phyloP scores from a whole-genome alignment of 2,329 filamentous ascomycete species.

The Aspergillus tanneri region DNA sequence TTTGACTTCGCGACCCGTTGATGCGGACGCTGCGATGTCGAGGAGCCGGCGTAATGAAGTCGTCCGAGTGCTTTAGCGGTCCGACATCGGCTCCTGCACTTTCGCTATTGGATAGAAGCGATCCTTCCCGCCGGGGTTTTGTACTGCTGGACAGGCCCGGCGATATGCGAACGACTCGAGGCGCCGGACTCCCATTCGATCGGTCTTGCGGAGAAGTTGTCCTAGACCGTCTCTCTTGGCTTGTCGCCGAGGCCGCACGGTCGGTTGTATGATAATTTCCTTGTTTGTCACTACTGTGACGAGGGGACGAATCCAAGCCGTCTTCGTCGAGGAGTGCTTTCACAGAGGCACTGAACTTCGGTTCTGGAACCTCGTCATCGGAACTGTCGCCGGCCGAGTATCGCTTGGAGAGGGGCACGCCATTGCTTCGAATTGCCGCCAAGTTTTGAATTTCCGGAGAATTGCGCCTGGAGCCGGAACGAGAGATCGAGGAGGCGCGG shows the following conservation, averaged over 20 bases:
- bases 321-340: slow-evolving; percentile 71
- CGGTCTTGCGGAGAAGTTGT: slow-evolving; percentile 39
- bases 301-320: slow-evolving; percentile 51
- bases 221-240: slow-evolving; percentile 36
- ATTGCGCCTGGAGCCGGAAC: slow-evolving; percentile 32
- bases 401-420: slow-evolving; percentile 25
- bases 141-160: slow-evolving; percentile 29
- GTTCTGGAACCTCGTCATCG: slow-evolving; percentile 87
- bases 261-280: slow-evolving; percentile 24
- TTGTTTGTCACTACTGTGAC: slow-evolving; percentile 33
- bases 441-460: slow-evolving; percentile 30
- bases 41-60: slow-evolving; percentile 50
- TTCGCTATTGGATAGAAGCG: slow-evolving; percentile 39
- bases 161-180: slow-evolving; percentile 43
- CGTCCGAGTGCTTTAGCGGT: slow-evolving; percentile 27
- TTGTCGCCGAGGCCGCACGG: slow-evolving; percentile 26
- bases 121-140: slow-evolving; percentile 38
- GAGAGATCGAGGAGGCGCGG: slow-evolving; percentile 38
- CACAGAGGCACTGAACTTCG: slow-evolving; percentile 88
- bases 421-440: slow-evolving; percentile 19
- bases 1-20: slow-evolving; percentile 41
- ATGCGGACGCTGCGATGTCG: slow-evolving; percentile 45
- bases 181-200: slow-evolving; percentile 43
- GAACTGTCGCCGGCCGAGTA: slow-evolving; percentile 74
- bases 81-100: slow-evolving; percentile 29